These are phyloP conservation scores for Bretschneidera sinensis DNA, from an alignment of 345 rosid species.

Conservation along the genomic window DNA sequence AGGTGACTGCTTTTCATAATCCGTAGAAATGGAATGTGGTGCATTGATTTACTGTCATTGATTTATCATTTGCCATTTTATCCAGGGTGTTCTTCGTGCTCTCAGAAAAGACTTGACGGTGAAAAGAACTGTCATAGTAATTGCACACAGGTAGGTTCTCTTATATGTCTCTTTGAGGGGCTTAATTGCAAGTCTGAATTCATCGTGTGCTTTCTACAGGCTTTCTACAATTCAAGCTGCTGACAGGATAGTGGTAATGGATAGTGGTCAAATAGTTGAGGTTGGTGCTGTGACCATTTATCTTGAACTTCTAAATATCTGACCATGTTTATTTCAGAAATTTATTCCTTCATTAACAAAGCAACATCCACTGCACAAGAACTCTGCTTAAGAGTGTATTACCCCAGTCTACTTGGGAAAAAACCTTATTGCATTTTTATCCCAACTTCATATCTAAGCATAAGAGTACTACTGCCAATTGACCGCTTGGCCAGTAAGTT, in stretches of 20 bases:
- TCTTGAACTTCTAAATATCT: neutral
- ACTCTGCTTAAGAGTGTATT: too few relatives aligned
- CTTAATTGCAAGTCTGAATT: conserved; percentile 8
- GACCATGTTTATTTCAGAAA: neutral
- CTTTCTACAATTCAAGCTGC: conserved; percentile 94
- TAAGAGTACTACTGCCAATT: too few relatives aligned
- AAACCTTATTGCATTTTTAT: too few relatives aligned
- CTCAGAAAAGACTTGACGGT: conserved; percentile 47
- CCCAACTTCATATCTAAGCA: too few relatives aligned
- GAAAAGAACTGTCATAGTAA: conserved; percentile 77
- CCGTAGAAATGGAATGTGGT: neutral
- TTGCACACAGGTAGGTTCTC: conserved; percentile 72
- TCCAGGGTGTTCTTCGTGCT: conserved; percentile 80
- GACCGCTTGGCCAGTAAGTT: too few relatives aligned
- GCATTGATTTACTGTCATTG: conserved; percentile 4
- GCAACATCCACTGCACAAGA: too few relatives aligned
- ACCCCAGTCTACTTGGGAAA: too few relatives aligned
- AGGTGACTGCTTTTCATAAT: conserved; percentile 39
- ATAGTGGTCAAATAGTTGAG: conserved; percentile 72
- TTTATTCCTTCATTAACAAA: neutral
- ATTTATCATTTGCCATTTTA: conserved; percentile 7
- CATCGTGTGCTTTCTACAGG: conserved; percentile 36
- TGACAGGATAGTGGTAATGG: conserved; percentile 88
- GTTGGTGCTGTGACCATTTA: conserved; percentile 27
- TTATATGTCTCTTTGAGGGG: neutral